A percentile compares a stretch with the other conserved stretches of the same genome.
phyloP scores from a whole-genome alignment of 1,139 yeast species.

The Sugiyamaella paludigena region DNA sequence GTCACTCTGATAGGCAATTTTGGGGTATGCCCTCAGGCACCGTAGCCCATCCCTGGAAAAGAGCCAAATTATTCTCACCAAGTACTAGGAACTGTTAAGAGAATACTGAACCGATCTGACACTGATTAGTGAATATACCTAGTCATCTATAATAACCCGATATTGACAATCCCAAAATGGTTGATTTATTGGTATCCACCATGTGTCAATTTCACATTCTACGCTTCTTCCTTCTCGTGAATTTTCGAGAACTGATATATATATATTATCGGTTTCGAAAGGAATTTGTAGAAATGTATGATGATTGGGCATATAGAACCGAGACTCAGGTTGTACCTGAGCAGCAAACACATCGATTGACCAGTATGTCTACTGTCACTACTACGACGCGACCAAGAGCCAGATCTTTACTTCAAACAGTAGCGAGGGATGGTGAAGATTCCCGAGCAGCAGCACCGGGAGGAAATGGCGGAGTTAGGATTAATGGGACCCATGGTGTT shows the following conservation, averaged over 20 bases:
- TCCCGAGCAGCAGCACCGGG: not conserved
- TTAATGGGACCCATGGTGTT: not conserved
- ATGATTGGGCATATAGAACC: constrained; percentile 36
- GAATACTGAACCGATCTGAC: too few relatives aligned
- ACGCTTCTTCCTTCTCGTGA: too few relatives aligned
- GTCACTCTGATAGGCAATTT: too few relatives aligned
- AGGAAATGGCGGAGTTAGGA: not conserved
- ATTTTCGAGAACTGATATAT: not conserved
- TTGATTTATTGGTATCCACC: too few relatives aligned
- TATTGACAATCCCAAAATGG: too few relatives aligned
- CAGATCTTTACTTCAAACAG: constrained; percentile 30
- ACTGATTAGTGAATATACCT: too few relatives aligned
- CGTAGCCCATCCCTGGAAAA: too few relatives aligned
- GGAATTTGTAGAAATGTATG: constrained; percentile 27
- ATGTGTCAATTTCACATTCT: too few relatives aligned
- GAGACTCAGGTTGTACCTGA: constrained; percentile 8
- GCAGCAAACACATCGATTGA: not conserved
- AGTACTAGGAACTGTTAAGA: too few relatives aligned
- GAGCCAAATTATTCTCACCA: too few relatives aligned
- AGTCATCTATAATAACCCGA: too few relatives aligned
- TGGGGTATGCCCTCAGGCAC: too few relatives aligned
- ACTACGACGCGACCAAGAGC: constrained; percentile 23
- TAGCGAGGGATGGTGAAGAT: constrained; percentile 23
- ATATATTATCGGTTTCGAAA: not conserved
- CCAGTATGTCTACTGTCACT: not conserved